Evolutionary conservation across 352 stramenopile genomes (phyloP).

Genomic region (Globisporangium sylvaticum): DNA sequence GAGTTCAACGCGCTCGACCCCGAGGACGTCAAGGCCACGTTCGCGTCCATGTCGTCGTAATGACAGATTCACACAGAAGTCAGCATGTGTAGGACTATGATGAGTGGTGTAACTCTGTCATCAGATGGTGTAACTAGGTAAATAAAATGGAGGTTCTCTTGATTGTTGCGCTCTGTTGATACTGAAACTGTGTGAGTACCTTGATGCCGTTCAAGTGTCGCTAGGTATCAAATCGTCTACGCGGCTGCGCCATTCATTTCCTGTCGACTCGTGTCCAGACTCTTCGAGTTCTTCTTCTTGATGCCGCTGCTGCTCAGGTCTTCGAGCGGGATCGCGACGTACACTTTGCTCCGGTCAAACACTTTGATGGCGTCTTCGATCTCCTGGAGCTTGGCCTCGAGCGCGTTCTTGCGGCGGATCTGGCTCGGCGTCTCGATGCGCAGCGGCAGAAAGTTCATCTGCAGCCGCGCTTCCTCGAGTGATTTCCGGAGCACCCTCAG

Average conservation of each 20-base stretch:
- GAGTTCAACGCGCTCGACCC: conserved; percentile 51
- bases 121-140: neutral
- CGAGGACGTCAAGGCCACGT: conserved; percentile 58
- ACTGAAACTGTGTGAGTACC: neutral
- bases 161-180: neutral
- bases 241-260: neutral
- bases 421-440: conserved; percentile 83
- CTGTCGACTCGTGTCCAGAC: conserved; percentile 17
- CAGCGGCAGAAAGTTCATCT: conserved; percentile 77
- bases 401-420: conserved; percentile 72
- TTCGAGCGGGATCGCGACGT: conserved; percentile 48
- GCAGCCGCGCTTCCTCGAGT: conserved; percentile 46
- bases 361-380: conserved; percentile 90
- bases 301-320: conserved; percentile 1
- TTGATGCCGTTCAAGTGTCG: neutral
- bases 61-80: neutral
- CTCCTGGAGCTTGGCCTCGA: conserved; percentile 82
- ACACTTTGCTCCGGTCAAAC: conserved; percentile 85
- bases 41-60: conserved; percentile 66
- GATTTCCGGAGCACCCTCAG: conserved; percentile 62
- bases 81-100: neutral
- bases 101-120: neutral
- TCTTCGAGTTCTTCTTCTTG: conserved; percentile 19
- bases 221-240: neutral
- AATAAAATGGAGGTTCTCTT: neutral